Evolutionary conservation across 208 protist species (phyloP).

Genomic region (Acanthamoeba healyi): DNA sequence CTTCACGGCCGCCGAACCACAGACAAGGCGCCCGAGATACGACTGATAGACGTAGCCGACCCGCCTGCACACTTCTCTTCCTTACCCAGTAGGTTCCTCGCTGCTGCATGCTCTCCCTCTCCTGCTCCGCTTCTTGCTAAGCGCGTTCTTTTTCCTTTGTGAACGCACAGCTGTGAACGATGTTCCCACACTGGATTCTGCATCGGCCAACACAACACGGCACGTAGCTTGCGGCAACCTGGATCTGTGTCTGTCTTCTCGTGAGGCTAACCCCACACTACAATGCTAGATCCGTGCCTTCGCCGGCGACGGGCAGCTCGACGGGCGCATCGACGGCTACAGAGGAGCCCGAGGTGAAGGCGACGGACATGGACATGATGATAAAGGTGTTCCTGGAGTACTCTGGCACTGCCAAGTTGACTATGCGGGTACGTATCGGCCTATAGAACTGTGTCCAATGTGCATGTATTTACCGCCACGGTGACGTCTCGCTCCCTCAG

Average conservation of each 20-base stretch:
- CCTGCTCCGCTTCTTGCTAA: not conserved
- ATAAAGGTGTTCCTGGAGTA: slow-evolving; percentile 39
- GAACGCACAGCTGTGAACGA: not conserved
- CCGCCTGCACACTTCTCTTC: slow-evolving; percentile 7
- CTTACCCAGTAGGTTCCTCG: not conserved
- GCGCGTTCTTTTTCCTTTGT: not conserved
- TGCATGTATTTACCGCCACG: not conserved
- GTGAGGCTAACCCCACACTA: not conserved
- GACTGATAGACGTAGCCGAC: not conserved
- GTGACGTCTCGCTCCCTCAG: not conserved
- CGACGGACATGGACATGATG: slow-evolving; percentile 40
- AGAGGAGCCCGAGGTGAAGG: not conserved
- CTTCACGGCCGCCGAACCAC: not conserved
- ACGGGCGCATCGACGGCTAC: not conserved
- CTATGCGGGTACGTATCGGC: slow-evolving; percentile 3
- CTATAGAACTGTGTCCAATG: too few species aligned
- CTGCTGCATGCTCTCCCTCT: too few species aligned
- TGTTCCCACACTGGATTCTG: not conserved
- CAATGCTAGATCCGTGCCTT: not conserved
- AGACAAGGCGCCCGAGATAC: slow-evolving; percentile 22
- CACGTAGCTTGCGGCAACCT: not conserved
- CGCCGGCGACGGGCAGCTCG: not conserved
- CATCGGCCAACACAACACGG: not conserved
- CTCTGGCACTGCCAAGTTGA: slow-evolving; percentile 21
- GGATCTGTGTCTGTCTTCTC: not conserved